A percentile compares a stretch with the other conserved stretches of the same genome.
Evolutionary conservation across 2,329 filamentous ascomycete species (phyloP).

Genomic region (Fusarium floridanum): DNA sequence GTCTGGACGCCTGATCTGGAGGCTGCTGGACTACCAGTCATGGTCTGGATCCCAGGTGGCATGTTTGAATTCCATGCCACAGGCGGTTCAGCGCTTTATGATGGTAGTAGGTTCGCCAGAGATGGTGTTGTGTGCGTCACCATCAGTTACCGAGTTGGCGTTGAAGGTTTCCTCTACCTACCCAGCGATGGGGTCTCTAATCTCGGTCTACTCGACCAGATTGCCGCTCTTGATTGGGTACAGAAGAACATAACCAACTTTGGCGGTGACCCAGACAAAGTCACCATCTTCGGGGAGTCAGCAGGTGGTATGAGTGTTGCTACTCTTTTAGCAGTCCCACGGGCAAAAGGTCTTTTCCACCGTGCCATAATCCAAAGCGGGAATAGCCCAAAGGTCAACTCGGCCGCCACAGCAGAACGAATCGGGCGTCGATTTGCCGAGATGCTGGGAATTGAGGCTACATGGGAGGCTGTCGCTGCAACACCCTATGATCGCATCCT

Average conservation of each 20-base stretch:
- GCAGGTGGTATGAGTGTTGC: not conserved
- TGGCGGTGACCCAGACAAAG: not conserved
- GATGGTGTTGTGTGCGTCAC: not conserved
- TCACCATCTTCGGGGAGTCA: not conserved
- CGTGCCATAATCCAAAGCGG: not conserved
- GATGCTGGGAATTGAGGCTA: not conserved
- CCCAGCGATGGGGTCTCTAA: not conserved
- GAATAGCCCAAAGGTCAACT: not conserved
- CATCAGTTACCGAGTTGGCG: not conserved
- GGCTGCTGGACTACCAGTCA: not conserved
- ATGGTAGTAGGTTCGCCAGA: not conserved
- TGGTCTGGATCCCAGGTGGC: conserved; percentile 18
- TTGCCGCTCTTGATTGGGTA: not conserved
- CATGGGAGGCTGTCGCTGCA: not conserved
- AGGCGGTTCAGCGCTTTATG: not conserved
- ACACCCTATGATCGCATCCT: not conserved
- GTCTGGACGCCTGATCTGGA: conserved; percentile 5
- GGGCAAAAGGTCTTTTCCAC: not conserved
- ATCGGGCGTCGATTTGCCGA: not conserved
- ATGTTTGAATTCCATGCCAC: not conserved
- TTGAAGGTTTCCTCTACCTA: not conserved
- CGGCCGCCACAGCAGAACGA: not conserved
- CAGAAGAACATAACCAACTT: not conserved
- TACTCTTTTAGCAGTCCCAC: not conserved
- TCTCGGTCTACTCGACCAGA: not conserved